Evolutionary conservation across 1,284 basidiomycete species (phyloP).

Genomic region (Cryptococcus jaspeensis): DNA sequence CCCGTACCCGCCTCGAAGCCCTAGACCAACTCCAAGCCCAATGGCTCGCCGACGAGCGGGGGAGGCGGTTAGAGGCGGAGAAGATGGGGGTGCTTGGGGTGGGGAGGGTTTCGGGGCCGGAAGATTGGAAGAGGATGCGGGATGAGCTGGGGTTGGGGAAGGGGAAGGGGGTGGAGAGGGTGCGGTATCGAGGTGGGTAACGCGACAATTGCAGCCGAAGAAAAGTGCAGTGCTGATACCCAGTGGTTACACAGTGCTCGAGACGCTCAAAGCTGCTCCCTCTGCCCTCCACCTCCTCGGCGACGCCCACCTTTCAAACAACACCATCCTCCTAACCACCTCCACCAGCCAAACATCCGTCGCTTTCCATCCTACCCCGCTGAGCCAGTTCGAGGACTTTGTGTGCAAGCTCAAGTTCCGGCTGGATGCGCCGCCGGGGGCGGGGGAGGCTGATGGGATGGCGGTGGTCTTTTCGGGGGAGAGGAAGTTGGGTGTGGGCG

Average conservation of each 20-base stretch:
- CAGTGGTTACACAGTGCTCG: no score
- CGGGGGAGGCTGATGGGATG: slow-evolving; percentile 42
- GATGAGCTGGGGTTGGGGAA: slow-evolving; percentile 47
- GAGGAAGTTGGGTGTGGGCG: slow-evolving; percentile 30
- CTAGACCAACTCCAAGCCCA: slow-evolving; percentile 43
- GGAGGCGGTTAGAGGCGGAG: slow-evolving; percentile 33
- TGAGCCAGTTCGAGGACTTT: slow-evolving; percentile 18
- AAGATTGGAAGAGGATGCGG: slow-evolving; percentile 51
- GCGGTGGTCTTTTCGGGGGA: slow-evolving; percentile 26
- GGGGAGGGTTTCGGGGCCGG: slow-evolving; percentile 49
- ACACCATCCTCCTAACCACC: slow-evolving; percentile 20
- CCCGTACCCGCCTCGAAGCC: slow-evolving; percentile 23
- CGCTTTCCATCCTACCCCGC: slow-evolving; percentile 16
- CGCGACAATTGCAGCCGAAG: no score
- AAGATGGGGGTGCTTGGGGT: slow-evolving; percentile 32
- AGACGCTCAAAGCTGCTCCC: neutral
- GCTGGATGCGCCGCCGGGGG: slow-evolving; percentile 21
- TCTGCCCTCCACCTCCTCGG: slow-evolving; percentile 20
- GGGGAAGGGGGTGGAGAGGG: slow-evolving; percentile 1
- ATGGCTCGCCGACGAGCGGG: slow-evolving; percentile 35
- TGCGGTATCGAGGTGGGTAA: slow-evolving; percentile 17
- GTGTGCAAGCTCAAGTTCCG: slow-evolving; percentile 25
- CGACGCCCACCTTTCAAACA: slow-evolving; percentile 8
- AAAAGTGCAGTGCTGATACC: no score
- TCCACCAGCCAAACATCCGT: slow-evolving; percentile 29